Base-by-base conservation (phyloP, 2,329 filamentous ascomycete species). In the Falciphora oryzae region DNA sequence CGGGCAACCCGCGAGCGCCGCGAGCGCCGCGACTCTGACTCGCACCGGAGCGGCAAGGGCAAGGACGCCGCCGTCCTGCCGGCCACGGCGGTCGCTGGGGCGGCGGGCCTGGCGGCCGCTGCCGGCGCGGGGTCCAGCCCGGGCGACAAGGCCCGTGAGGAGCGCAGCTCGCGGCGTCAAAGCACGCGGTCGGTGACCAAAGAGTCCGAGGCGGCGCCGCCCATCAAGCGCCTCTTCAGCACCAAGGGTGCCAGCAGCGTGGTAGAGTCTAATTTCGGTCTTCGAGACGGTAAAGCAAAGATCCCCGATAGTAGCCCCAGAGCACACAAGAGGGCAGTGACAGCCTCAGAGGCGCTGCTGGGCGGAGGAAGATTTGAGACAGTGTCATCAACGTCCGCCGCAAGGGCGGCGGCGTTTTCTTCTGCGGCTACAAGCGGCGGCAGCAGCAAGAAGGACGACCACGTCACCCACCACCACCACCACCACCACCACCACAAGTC, bases 1-100 rank as follows among this genome's bases (percentile, higher is more conserved):
- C 78, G 75, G 58, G 73, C 73, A 22, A 70, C 70, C 18, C 74
- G 73, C 57, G 73, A 76, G 50, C 71, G 69, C 65, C 70, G 74
- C 57, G 69, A 70, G 65, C 70, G 73, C 44, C 69, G 67, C 44
- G 76, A 76, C 53, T 67, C 65, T 16, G 68, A 68, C 44, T 61
- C 57, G 44, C 18, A 22, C 3, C 57, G 58, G 14, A 44, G 32
- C 35, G 28, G 32, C 60, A 53, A 50, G 44, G 61, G 27, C 38
- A 62, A 16, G 44, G 38, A 58, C 25, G 18, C 25, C 8, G 57
- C 25, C 25, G 57, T 28, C 57, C 57, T 58, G 25, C 18, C 25
- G 25, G 57, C 25, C 57, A 16, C 28, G 13, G 57, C 25, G 14
- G 56, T 44, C 32, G 62, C 44, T n/a, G 56, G 29, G 28, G 35